phyloP scores from a whole-genome alignment of 306 rosid species.

The Carpinus viminea region DNA sequence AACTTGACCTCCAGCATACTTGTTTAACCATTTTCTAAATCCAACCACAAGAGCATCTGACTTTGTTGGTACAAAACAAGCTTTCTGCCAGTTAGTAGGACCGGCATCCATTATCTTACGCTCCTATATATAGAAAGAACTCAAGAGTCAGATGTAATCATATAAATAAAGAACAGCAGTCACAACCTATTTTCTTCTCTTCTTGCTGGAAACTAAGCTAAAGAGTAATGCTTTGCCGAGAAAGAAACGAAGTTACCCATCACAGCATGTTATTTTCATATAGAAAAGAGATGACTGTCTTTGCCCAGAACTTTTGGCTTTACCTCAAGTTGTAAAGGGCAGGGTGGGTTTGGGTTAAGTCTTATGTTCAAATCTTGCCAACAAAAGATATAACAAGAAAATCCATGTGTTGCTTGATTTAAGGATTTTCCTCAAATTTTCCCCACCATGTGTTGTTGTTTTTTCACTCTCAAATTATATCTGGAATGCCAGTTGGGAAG shows the following conservation, averaged over 20 bases:
- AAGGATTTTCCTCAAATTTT: neutral
- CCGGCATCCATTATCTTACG: constrained; percentile 60
- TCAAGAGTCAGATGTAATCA: constrained; percentile 6
- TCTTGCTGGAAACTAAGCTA: neutral
- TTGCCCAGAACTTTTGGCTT: neutral
- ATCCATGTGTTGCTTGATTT: no score
- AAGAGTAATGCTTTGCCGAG: neutral
- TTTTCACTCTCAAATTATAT: neutral
- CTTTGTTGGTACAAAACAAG: constrained; percentile 86
- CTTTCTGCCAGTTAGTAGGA: constrained; percentile 68
- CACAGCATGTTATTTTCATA: neutral
- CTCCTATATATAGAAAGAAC: constrained; percentile 54
- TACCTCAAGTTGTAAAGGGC: neutral
- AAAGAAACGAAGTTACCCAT: neutral
- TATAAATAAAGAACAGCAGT: neutral
- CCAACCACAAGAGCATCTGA: constrained; percentile 81
- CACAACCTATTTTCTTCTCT: neutral
- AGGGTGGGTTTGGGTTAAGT: neutral
- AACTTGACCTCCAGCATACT: constrained; percentile 74
- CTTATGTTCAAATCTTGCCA: neutral
- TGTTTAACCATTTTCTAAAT: constrained; percentile 84
- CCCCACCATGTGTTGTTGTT: neutral
- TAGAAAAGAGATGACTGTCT: neutral
- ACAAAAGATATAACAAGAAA: neutral
- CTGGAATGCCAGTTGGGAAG: neutral